Evolutionary conservation across 148 eudicot genomes (phyloP).

Genomic region (Oxyria digyna): DNA sequence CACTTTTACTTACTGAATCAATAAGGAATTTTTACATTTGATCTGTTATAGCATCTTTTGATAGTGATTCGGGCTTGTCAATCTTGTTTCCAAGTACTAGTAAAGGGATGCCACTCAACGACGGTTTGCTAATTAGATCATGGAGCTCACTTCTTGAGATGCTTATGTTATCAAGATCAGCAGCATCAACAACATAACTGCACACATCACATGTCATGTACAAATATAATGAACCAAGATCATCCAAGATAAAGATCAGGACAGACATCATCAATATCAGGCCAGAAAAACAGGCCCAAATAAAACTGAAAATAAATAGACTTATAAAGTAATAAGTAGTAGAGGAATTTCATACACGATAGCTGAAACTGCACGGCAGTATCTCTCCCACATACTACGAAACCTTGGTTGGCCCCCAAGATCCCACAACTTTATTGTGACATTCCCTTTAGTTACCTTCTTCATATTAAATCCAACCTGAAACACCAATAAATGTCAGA

Average conservation of each 20-base stretch:
- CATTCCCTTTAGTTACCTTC: constrained; percentile 96
- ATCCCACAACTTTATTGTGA: constrained; percentile 98
- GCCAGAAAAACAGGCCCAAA: not conserved
- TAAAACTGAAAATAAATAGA: not conserved
- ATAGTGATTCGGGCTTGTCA: constrained; percentile 72
- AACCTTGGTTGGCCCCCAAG: constrained; percentile 99
- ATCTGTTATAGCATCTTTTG: constrained; percentile 68
- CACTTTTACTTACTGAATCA: not conserved
- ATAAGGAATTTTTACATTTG: constrained; percentile 48
- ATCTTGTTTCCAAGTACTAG: constrained; percentile 93
- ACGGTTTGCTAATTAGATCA: constrained; percentile 76
- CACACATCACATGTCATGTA: constrained; percentile 14
- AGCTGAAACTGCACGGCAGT: constrained; percentile 98
- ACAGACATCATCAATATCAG: not conserved
- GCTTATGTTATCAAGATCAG: constrained; percentile 84
- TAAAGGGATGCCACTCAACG: constrained; percentile 81
- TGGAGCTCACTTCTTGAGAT: constrained; percentile 87
- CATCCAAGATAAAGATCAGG: not conserved
- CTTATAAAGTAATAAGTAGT: not conserved
- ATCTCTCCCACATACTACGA: constrained; percentile 99
- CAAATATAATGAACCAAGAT: not conserved
- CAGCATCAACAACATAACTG: constrained; percentile 98
- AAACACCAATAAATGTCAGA: constrained; percentile 7
- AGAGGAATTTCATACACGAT: constrained; percentile 59
- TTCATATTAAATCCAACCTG: constrained; percentile 98